Evolutionary conservation across 2,329 filamentous ascomycete genomes (phyloP), one percentile per base, ranked within the genome.

Genomic region (Scortechinia acanthostroma): DNA sequence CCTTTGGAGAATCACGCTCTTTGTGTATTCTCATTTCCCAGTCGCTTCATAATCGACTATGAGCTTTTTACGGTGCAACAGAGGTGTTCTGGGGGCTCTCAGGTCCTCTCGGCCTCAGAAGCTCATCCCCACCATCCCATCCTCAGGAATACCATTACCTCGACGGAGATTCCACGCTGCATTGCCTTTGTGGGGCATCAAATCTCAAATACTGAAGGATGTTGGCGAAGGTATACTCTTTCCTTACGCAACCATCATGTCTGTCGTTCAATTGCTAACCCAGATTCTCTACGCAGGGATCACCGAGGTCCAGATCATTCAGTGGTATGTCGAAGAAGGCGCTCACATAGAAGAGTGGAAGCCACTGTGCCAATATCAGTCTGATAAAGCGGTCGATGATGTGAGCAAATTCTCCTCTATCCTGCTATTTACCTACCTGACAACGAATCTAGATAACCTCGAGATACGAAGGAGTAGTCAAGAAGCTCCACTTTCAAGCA

Each of bases 301-400:
- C 54, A 82, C 78, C 48, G 81, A 86, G 64, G 81, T 82, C 48
- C 81, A 86, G 61, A 78, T 86, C 51, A 86, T 86, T 51, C 80
- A 85, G 62, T 86, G 82, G 82, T 40, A 40, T 19, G 56, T 84
- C 79, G 25, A 82, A 86, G 60, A 86, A 86, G 56, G 82, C 6
- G 35, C 81, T 49, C 48, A 50, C 5, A 49, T 58, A 3, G 54
- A 85, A 51, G 56, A 57, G 48, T 30, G 46, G 46, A 42, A 13
- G 10, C 35, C 35, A 10, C 17, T 40, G 6, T 40, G 35, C 35
- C 35, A 40, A 16, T 46, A 22, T 28, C 25, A 44, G 20, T 46
- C 22, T 17, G 20, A 22, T 43, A 5, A 30, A 3, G n/a, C 33
- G 33, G 22, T 45, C 21, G 21, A 33, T 20, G 22, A 20, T 42